Evolutionary conservation across 257 asterid genomes (phyloP), one percentile per base, ranked within the genome.

Genomic region (Solanum ossicruentum): DNA sequence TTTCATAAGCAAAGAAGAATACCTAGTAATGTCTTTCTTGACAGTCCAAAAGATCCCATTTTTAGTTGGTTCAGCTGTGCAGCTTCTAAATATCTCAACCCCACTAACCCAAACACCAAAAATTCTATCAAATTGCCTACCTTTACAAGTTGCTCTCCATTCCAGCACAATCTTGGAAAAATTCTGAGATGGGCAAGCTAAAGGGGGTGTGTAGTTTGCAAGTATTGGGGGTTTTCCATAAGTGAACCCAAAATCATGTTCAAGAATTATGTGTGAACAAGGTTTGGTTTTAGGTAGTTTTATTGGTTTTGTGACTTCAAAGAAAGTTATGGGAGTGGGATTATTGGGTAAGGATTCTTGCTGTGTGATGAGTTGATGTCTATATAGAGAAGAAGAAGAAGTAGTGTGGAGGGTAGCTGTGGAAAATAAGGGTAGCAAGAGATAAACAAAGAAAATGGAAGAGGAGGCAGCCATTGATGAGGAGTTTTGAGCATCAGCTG

Each of bases 41-140:
- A 94, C 97, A 4, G 94, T 90, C 98, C 98, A 93, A 23, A 90
- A 83, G 81, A 89, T 94, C 36, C 91, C 91, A 61, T 73, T 84
- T 10, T 83, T 52, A 57, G 47, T 87, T 26, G 91, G 98, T 87
- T 95, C 98, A 20, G 97, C 98, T n/a, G 98, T 90, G 85, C 98
- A 95, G 85, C 97, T 93, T 41, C 98, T 86, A 12, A 95, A 88
- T 20, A 95, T 73, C 92, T 95, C 98, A 56, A 92, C 98, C 75
- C 98, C 98, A 71, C 95, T 89, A 41, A 95, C 85, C 98, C 98
- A 95, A 77, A 95, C 88, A 28, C 98, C 98, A 81, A 95, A 93
- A 52, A 93, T 93, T 10, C 98, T 65, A 75, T 95, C 98, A 85
- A 93, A 93, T 82, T 95, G 97, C 49, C 96, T 80, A 45, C 98